Base-by-base conservation (phyloP, 768 basidiomycete genomes). In the Tephrocybe rancida region DNA sequence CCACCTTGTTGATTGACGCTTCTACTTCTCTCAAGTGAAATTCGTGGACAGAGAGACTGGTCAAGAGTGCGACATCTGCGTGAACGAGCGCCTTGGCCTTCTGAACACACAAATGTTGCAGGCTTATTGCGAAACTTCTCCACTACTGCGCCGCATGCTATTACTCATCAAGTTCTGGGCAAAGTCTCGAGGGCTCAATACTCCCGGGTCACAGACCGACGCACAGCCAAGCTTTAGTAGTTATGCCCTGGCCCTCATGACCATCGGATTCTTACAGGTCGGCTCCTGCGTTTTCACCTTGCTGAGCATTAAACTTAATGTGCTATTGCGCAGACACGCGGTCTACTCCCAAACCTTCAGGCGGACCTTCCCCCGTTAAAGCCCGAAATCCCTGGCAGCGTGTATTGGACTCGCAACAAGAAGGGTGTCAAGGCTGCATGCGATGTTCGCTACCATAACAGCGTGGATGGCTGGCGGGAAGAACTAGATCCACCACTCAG, bases 201-300 rank as follows among this genome's bases (percentile, higher is more conserved):
- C 65, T 16, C 78, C 85, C 0, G 63, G 70, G 16, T 45, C 44
- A 16, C 59, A 22, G 8, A 34, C 6, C 29, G 53, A 57, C 29
- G 50, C 59, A 2, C 58, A 68, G 1, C 46, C 58, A 3, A 78
- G 78, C 2, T 85, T 87, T 61, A 86, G 81, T 55, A 87, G 84
- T 56, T 88, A 87, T 64, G 73, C 84, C 1, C 63, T 85, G 21
- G 70, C 77, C 9, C 62, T 88, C 58, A 86, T 88, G 85, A 79
- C 79, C 0, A 75, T 88, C 34, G 79, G 71, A 0, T 80, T 79
- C 54, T 64, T 86, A 3, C 87, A 88, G 71, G 85, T 83, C 42
- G 25, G 14, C 18, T 22, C 54, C 18, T 25, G 48, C 10, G n/a
- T n/a, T n/a, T n/a, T n/a, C n/a, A 34, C 32, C 24, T 42, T 26